phyloP scores from a whole-genome alignment of 2,329 filamentous ascomycete genomes.

The Parasarocladium wereldwijsianum region DNA sequence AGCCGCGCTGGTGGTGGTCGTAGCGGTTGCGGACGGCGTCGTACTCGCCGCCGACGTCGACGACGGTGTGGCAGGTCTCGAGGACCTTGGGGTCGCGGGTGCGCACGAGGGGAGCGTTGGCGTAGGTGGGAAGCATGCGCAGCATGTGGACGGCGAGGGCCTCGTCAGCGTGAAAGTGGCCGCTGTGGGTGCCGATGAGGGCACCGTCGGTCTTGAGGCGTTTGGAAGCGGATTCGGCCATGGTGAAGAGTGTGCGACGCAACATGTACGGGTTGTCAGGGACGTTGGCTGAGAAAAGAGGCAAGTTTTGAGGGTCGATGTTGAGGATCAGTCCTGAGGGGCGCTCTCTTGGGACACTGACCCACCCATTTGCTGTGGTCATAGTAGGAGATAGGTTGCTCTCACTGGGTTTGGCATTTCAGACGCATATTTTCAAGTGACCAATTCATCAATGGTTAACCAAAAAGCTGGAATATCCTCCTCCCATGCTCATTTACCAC shows the following conservation, averaged over 20 bases:
- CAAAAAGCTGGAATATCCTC: too few relatives aligned
- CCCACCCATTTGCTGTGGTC: too few relatives aligned
- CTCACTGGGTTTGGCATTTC: too few relatives aligned
- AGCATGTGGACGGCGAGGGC: constrained; percentile 94
- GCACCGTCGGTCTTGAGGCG: constrained; percentile 57
- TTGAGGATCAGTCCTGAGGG: too few relatives aligned
- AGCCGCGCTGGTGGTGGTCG: constrained; percentile 95
- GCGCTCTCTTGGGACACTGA: too few relatives aligned
- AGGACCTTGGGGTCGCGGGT: constrained; percentile 74
- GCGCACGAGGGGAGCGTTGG: constrained; percentile 58
- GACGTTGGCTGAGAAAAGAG: too few relatives aligned
- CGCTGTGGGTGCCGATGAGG: constrained; percentile 87
- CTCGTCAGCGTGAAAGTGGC: constrained; percentile 98
- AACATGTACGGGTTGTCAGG: constrained; percentile 18
- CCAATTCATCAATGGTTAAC: too few relatives aligned
- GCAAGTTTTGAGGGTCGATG: too few relatives aligned
- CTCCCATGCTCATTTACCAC: too few relatives aligned
- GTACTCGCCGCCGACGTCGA: constrained; percentile 96
- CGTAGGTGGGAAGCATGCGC: constrained; percentile 71
- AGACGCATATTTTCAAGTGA: too few relatives aligned
- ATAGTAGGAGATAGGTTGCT: too few relatives aligned
- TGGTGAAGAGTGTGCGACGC: constrained; percentile 16
- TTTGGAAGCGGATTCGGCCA: constrained; percentile 58
- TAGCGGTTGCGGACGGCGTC: constrained; percentile 63
- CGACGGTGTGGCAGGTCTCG: constrained; percentile 78